Conservation (phyloP, 1,139 yeast species). For the Debaryomyces fabryi region DNA sequence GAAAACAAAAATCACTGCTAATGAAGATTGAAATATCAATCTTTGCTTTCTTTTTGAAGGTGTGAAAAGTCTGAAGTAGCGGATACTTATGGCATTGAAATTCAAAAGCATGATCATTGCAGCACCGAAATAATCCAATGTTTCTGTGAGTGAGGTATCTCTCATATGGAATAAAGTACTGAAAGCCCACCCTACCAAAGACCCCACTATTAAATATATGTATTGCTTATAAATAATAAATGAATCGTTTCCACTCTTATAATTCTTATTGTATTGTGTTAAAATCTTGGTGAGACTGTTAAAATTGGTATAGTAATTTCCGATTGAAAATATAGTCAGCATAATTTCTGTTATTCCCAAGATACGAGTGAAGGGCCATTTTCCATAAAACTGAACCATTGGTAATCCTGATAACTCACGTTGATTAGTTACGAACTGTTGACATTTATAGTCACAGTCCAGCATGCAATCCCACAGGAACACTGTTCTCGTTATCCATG, state of each 20-base stretch:
- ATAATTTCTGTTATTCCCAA: slow-evolving; percentile 44
- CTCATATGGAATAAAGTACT: slow-evolving; percentile 45
- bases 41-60: slow-evolving; percentile 9
- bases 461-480: slow-evolving; percentile 41
- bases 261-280: slow-evolving; percentile 27
- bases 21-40: slow-evolving; percentile 17
- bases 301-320: slow-evolving; percentile 42
- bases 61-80: slow-evolving; percentile 34
- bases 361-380: slow-evolving; percentile 48
- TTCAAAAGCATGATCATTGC: slow-evolving; percentile 42
- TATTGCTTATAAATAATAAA: slow-evolving; percentile 37
- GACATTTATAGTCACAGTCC: slow-evolving; percentile 48
- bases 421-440: slow-evolving; percentile 35
- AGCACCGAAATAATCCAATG: slow-evolving; percentile 50
- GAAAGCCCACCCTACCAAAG: slow-evolving; percentile 43
- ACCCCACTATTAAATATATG: slow-evolving; percentile 29
- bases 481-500: slow-evolving; percentile 20
- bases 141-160: slow-evolving; percentile 43
- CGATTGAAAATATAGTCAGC: slow-evolving; percentile 40
- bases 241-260: slow-evolving; percentile 16
- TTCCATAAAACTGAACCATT: slow-evolving; percentile 47
- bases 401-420: slow-evolving; percentile 23
- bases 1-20: slow-evolving; percentile 22
- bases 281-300: slow-evolving; percentile 31
- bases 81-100: slow-evolving; percentile 37